Evolutionary conservation across 2,329 filamentous ascomycete species (phyloP), one percentile per base, ranked within the genome.

Genomic region (Blumeria hordei): DNA sequence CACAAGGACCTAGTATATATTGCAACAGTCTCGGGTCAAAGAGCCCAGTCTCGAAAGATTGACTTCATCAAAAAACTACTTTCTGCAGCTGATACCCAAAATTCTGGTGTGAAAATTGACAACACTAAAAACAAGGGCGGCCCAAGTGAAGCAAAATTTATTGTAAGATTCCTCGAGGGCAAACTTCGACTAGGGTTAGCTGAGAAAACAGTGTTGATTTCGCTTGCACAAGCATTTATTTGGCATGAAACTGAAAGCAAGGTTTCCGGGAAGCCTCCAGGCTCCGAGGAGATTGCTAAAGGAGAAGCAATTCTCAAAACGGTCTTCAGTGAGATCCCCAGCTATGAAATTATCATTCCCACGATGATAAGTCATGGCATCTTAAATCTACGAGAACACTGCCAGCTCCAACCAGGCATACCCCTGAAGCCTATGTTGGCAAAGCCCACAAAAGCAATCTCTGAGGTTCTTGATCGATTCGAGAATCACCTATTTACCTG

Each of bases 391-490:
- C 77, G 78, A 54, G 83, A 94, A 9, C 78, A 83, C 56, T 95
- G 92, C 75, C 93, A 93, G 67, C 75, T 98, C 47, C 85, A 87
- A 60, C 90, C 92, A 0, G 92, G 92, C 59, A 85, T 98, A 14
- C 92, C 92, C 0, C 73, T 98, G 57, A 98, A 98, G 68, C 92
- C 92, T 62, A 98, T 98, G 92, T 75, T 98, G 71, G 92, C 92
- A 18, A 96, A 96, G 64, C 92, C 92, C 3, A 98, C 92, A 9
- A 98, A 98, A 67, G 88, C 92, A 5, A 95, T 98, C 62, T 94
- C 88, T 0, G 92, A 98, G 69, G 92, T 98, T 0, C 75, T 98
- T 10, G 90, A 98, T 68, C 85, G 92, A 5, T 98, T 98, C 60
- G 92, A 96, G 66, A 81, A 85, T 59, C 92, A 94, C 65, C 84